Conservation (phyloP, 208 protist genomes). For the Leishmania aethiopica region DNA sequence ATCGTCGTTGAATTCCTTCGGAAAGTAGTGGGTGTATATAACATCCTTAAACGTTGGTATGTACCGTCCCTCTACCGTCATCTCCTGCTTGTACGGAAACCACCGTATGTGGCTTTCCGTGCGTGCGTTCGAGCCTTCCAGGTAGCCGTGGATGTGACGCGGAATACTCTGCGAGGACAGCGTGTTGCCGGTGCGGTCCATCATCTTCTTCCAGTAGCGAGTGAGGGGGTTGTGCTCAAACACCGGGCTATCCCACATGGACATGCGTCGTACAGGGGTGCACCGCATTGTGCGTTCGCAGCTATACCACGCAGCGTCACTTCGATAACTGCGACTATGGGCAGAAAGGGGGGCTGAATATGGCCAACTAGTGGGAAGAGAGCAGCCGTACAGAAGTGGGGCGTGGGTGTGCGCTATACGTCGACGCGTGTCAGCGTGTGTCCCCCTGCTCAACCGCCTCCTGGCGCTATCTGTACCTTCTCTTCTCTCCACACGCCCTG, state of each 20-base stretch:
- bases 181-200: conserved; percentile 69
- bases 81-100: conserved; percentile 90
- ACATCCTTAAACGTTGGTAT: conserved; percentile 81
- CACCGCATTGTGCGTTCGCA: conserved; percentile 17
- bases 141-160: conserved; percentile 88
- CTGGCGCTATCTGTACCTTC: not conserved
- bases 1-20: conserved; percentile 76
- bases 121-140: conserved; percentile 69
- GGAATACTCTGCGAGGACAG: conserved; percentile 85
- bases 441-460: not conserved
- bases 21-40: conserved; percentile 87
- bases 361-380: not conserved
- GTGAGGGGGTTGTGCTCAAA: conserved; percentile 86
- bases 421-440: not conserved
- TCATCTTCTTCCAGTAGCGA: conserved; percentile 87
- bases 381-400: not conserved
- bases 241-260: conserved; percentile 81
- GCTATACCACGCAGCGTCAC: not conserved
- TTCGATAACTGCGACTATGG: not conserved
- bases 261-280: conserved; percentile 38
- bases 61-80: conserved; percentile 80
- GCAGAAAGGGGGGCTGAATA: not conserved
- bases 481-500: not conserved
- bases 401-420: not conserved
- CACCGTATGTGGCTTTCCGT: conserved; percentile 75